Evolutionary conservation across 306 rosid genomes (phyloP).

Genomic region (Argentina anserina): DNA sequence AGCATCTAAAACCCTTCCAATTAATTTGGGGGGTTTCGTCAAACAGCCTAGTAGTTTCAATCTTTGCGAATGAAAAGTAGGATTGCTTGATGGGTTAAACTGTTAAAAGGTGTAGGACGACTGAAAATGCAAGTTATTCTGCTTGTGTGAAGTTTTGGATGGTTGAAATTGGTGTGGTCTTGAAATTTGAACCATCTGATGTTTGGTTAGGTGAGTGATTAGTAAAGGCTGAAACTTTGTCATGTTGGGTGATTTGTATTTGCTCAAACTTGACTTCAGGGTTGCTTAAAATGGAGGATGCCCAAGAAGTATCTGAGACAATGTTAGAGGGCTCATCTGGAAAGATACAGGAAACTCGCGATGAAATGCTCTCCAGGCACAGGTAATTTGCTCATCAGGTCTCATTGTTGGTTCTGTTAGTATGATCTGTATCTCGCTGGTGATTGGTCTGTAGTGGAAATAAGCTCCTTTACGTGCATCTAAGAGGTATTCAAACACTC

Average conservation of each 20-base stretch:
- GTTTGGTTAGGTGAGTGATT: neutral
- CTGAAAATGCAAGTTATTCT: no score
- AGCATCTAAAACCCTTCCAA: neutral
- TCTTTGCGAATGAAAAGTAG: neutral
- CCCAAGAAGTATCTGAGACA: conserved; percentile 45
- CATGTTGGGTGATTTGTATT: neutral
- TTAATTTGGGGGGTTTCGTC: neutral
- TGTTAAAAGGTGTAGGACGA: no score
- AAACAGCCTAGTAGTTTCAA: neutral
- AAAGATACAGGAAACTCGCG: conserved; percentile 57
- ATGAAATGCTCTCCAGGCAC: conserved; percentile 63
- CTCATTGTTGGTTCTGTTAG: neutral
- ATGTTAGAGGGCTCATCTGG: conserved; percentile 38
- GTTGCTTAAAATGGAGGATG: conserved; percentile 56
- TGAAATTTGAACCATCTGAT: neutral
- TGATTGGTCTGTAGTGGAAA: neutral
- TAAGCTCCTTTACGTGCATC: neutral
- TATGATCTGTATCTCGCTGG: neutral
- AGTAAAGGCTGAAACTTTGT: neutral
- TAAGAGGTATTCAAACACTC: neutral
- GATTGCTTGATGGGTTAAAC: neutral
- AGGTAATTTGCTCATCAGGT: neutral
- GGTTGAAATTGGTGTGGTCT: neutral
- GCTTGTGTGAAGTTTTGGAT: neutral
- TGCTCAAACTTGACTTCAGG: conserved; percentile 28